Evolutionary conservation across 2,329 filamentous ascomycete species (phyloP), one percentile per base, ranked within the genome.

Genomic region (Xylariaceae sp.): DNA sequence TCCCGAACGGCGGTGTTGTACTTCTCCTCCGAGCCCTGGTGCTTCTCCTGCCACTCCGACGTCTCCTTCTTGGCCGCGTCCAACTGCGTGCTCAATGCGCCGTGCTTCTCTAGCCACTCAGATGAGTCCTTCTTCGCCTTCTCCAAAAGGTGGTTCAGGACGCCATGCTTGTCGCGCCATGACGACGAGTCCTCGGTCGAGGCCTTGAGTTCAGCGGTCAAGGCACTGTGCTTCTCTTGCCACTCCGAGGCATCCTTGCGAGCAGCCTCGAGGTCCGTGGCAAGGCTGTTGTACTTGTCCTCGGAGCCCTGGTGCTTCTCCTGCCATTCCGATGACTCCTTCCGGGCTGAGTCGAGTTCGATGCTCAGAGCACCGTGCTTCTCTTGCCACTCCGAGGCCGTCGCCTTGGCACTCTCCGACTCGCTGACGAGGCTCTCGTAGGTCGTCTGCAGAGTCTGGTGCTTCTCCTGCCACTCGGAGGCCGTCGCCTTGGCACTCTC

Each of bases 211-310:
- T 67, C 67, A 51, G 72, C 66, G 67, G 70, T 71, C 17, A 65
- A 58, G 49, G 68, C 62, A 54, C 72, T 71, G 11, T 50, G 48
- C 18, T 50, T 42, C 37, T 42, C 37, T 7, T 42, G 37, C n/a
- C 62, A 59, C 42, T 66, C 65, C 1, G 67, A 61, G 62, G 61
- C 35, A 7, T 68, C 66, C 65, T 72, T 67, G 67, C 71, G 68
- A 7, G 73, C 67, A n/a, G 71, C 66, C 17, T 72, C 71, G 11
- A 73, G 69, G 50, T 73, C 65, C 51, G 66, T 70, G 66, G 71
- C 71, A 9, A 67, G 60, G n/a, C 64, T 59, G 18, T 58, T 59
- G 48, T 67, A 56, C 34, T 60, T 61, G 5, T 55, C 55, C 51
- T 68, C 58, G 13, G 66, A 48, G 4, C 62, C 51, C 49, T 62